Evolutionary conservation across 2,329 filamentous ascomycete species (phyloP).

Genomic region (Ilyonectria sp.): DNA sequence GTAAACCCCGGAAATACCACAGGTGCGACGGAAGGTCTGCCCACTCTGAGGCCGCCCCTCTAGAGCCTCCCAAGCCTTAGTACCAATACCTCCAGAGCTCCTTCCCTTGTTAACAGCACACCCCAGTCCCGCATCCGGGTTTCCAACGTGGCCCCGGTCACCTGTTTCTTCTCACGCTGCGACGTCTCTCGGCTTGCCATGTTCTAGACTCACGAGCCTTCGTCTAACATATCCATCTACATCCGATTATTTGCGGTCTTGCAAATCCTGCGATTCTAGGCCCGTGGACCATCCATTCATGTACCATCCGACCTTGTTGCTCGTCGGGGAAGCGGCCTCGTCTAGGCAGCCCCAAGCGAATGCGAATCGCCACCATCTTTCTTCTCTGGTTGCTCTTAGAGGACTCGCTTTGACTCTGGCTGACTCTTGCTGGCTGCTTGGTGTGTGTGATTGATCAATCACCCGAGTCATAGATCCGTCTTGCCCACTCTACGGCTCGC

Average conservation of each 20-base stretch:
- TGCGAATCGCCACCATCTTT: background rate
- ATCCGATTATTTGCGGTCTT: conserved; percentile 17
- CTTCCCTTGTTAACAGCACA: conserved; percentile 19
- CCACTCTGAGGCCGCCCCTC: background rate
- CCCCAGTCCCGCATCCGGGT: conserved; percentile 7
- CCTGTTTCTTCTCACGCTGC: conserved; percentile 27
- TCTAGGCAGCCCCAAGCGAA: background rate
- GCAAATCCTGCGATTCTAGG: conserved; percentile 22
- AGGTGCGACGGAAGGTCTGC: conserved; percentile 27
- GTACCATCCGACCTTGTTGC: background rate
- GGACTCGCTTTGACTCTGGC: conserved; percentile 5
- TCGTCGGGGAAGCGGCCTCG: conserved; percentile 12
- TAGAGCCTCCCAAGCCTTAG: conserved; percentile 5
- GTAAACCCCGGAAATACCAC: conserved; percentile 38
- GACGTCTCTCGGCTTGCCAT: conserved; percentile 15
- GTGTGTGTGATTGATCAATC: conserved; percentile 22
- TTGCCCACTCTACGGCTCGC: conserved; percentile 10
- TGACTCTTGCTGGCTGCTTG: background rate
- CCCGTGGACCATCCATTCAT: conserved; percentile 2
- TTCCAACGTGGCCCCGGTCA: conserved; percentile 10
- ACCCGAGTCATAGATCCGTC: conserved; percentile 4
- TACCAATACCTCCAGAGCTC: conserved; percentile 30
- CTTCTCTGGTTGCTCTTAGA: conserved; percentile 10
- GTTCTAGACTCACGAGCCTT: conserved; percentile 43
- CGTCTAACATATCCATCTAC: conserved; percentile 27